Base-by-base conservation (phyloP, 202 grass and related monocot species). In the Schoenoplectus tabernaemontani region DNA sequence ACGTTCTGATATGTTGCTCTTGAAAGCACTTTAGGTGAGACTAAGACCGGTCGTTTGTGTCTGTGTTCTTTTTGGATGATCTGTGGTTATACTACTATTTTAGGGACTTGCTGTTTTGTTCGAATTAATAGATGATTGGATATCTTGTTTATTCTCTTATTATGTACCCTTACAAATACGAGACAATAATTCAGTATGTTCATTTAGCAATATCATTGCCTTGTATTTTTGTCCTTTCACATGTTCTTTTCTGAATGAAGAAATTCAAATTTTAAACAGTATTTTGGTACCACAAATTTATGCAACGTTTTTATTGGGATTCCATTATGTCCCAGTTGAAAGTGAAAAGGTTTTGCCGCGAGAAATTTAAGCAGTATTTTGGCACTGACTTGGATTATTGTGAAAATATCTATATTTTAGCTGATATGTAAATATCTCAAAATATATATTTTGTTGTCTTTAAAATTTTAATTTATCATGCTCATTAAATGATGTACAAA, bases 51-150 rank as follows among this genome's bases (percentile, higher is more conserved):
- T 80, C 59, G 11, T 46, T 47, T 80, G 57, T 75, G 78, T 64
- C 41, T 80, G 17, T 61, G 56, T 61, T 78, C 57, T 58, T 58
- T 78, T 78, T 75, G 70, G 70, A 32, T 75, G 46, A 8, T 61
- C 60, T 80, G 59, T 80, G 78, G 42, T 80, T 48, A 80, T 63
- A 80, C 59, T 64, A 63, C 59, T 80, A 57, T 46, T 80, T 28
- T 51, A 80, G 78, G 59, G 13, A n/a, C 28, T 36, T 44, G 32
- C n/a, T 57, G 48, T 61, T 61, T 80, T 80, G 60, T 65, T 80
- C 57, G 24, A 57, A 63, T 65, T 65, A 47, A 64, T 63, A 80
- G 56, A 30, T 42, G 28, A 80, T 64, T 47, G 59, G 59, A 80
- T 80, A 51, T 62, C 59, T 80, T 80, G 77, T 62, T 80, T 80